Evolutionary conservation across 495 filamentous ascomycete species (phyloP).

Genomic region (Talaromyces thailandensis): DNA sequence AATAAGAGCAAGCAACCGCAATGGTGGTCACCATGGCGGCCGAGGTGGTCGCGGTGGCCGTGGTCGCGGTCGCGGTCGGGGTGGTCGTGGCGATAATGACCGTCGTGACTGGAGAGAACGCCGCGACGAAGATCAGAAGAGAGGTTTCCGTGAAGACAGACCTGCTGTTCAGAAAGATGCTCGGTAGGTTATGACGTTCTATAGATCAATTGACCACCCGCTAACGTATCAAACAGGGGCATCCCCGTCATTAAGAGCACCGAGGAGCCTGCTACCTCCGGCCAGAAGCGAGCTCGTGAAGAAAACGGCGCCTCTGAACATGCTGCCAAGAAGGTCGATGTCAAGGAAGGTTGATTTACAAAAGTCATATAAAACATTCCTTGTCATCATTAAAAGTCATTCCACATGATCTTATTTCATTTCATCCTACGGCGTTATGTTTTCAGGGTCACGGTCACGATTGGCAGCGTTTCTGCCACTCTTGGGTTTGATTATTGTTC

Average conservation of each 20-base stretch:
- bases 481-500: conserved; percentile 7
- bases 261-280: conserved; percentile 11
- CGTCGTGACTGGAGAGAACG: conserved; percentile 61
- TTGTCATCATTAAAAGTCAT: conserved; percentile 3
- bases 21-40: conserved; percentile 17
- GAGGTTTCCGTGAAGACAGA: conserved; percentile 41
- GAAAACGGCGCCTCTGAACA: conserved; percentile 23
- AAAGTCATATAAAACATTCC: not conserved
- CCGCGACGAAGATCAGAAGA: conserved; percentile 54
- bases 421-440: conserved; percentile 5
- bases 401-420: not conserved
- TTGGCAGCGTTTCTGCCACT: conserved; percentile 13
- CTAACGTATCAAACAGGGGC: conserved; percentile 21
- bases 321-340: conserved; percentile 40
- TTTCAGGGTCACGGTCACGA: conserved; percentile 14
- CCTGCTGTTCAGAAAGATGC: conserved; percentile 33
- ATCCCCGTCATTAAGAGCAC: conserved; percentile 41
- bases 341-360: conserved; percentile 22
- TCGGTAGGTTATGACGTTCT: conserved; percentile 23
- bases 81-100: conserved; percentile 27
- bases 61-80: conserved; percentile 24
- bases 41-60: conserved; percentile 15
- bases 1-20: conserved; percentile 43
- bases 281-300: conserved; percentile 42
- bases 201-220: not conserved